Conservation (phyloP, 768 basidiomycete species). For the Agrocybe chaxingu region DNA sequence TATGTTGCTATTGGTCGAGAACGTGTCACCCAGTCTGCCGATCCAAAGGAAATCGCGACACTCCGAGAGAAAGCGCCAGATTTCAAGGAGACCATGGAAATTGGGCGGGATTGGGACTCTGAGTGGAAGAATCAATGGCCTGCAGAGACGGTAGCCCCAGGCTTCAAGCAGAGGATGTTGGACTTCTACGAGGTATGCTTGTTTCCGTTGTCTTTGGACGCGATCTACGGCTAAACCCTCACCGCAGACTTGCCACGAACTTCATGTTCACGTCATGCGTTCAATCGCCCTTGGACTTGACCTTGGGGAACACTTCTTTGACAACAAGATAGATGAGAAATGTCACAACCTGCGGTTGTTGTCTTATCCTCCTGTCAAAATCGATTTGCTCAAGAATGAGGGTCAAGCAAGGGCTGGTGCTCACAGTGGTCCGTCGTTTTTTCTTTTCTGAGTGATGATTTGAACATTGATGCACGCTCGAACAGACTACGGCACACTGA, state of each 20-base stretch:
- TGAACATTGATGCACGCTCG: not conserved
- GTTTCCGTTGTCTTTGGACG: not conserved
- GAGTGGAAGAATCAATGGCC: slow-evolving; percentile 84
- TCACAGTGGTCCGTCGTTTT: slow-evolving; percentile 55
- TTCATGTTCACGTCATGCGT: slow-evolving; percentile 79
- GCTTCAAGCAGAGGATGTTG: slow-evolving; percentile 71
- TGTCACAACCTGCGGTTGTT: slow-evolving; percentile 79
- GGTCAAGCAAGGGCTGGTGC: slow-evolving; percentile 81
- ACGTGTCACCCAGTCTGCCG: slow-evolving; percentile 70
- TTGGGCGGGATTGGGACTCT: slow-evolving; percentile 80
- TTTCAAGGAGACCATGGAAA: slow-evolving; percentile 85
- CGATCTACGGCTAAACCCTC: slow-evolving; percentile 7
- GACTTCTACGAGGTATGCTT: slow-evolving; percentile 63
- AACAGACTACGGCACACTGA: slow-evolving; percentile 77
- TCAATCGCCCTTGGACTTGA: slow-evolving; percentile 79
- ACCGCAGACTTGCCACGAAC: slow-evolving; percentile 64
- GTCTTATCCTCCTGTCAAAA: slow-evolving; percentile 76
- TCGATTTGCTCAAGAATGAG: slow-evolving; percentile 49
- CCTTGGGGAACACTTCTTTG: slow-evolving; percentile 73
- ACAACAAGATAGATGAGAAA: slow-evolving; percentile 70
- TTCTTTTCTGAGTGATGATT: not conserved
- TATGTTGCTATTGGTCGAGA: slow-evolving; percentile 82
- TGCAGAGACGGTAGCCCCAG: slow-evolving; percentile 53
- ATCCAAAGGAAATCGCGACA: slow-evolving; percentile 68
- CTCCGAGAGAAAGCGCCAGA: slow-evolving; percentile 78